Evolutionary conservation across 352 stramenopile genomes (phyloP).

Genomic region (Globisporangium echinulatum): DNA sequence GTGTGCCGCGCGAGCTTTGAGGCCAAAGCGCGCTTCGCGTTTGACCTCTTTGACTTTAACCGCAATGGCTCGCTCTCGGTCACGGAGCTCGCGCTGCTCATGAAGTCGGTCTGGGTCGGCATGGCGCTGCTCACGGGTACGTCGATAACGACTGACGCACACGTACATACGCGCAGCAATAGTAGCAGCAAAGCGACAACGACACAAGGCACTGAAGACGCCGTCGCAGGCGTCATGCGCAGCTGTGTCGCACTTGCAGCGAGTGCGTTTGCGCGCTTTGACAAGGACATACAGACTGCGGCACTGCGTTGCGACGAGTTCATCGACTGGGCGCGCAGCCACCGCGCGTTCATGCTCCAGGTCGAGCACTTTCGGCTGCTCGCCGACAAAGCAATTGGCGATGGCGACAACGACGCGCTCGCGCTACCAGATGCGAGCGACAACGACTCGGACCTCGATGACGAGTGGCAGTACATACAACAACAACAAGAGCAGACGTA

Average conservation of each 20-base stretch:
- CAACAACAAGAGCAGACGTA: not conserved
- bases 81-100: conserved; percentile 67
- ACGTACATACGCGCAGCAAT: not conserved
- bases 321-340: conserved; percentile 75
- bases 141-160: not conserved
- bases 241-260: conserved; percentile 44
- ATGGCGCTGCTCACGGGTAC: conserved; percentile 59
- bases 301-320: conserved; percentile 73
- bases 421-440: conserved; percentile 66
- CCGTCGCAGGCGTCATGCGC: conserved; percentile 26
- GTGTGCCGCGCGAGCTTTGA: conserved; percentile 72
- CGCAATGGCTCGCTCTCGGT: conserved; percentile 64
- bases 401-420: conserved; percentile 53
- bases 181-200: conserved; percentile 4
- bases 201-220: not conserved
- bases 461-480: conserved; percentile 19
- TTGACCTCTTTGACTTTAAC: conserved; percentile 82
- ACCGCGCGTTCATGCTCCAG: conserved; percentile 82
- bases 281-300: conserved; percentile 27
- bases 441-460: conserved; percentile 67
- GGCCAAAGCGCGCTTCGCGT: conserved; percentile 70
- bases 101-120: conserved; percentile 73
- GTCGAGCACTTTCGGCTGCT: conserved; percentile 74
- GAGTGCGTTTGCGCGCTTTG: conserved; percentile 46
- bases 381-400: conserved; percentile 55